phyloP scores from a whole-genome alignment of 2,329 filamentous ascomycete species.

The Magnaporthiopsis incrustans region DNA sequence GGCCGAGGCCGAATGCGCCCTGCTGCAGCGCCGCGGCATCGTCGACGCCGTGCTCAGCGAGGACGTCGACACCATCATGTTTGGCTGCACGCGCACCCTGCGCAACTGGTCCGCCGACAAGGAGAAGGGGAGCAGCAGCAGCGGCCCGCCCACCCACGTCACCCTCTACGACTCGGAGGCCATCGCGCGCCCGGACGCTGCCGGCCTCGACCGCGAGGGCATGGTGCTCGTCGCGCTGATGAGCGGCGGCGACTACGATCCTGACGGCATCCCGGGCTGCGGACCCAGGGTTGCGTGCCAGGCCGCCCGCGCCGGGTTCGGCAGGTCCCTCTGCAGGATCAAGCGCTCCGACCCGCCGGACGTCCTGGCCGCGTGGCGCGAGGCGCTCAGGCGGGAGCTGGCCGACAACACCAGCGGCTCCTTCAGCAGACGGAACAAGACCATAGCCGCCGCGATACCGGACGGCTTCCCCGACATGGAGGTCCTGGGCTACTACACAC shows the following conservation, averaged over 20 bases:
- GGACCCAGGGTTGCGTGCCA: slow-evolving; percentile 85
- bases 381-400: slow-evolving; percentile 65
- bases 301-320: slow-evolving; percentile 83
- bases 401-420: slow-evolving; percentile 74
- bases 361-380: slow-evolving; percentile 62
- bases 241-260: slow-evolving; percentile 91
- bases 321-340: slow-evolving; percentile 62
- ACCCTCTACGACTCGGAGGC: slow-evolving; percentile 64
- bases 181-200: slow-evolving; percentile 29
- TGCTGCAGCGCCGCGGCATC: slow-evolving; percentile 71
- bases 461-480: slow-evolving; percentile 73
- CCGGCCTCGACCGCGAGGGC: slow-evolving; percentile 68
- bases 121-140: slow-evolving; percentile 53
- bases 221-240: slow-evolving; percentile 93
- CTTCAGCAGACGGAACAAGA: slow-evolving; percentile 60
- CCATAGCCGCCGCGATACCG: slow-evolving; percentile 67
- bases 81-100: slow-evolving; percentile 73
- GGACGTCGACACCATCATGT: slow-evolving; percentile 97
- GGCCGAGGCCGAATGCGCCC: slow-evolving; percentile 90
- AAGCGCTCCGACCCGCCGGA: slow-evolving; percentile 44
- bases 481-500: slow-evolving; percentile 78
- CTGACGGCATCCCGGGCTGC: slow-evolving; percentile 79
- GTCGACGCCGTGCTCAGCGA: slow-evolving; percentile 94
- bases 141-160: slow-evolving; percentile 75
- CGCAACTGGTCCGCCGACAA: slow-evolving; percentile 77